Conservation (phyloP, 1,284 basidiomycete genomes). For the Hymenochaete sp. region DNA sequence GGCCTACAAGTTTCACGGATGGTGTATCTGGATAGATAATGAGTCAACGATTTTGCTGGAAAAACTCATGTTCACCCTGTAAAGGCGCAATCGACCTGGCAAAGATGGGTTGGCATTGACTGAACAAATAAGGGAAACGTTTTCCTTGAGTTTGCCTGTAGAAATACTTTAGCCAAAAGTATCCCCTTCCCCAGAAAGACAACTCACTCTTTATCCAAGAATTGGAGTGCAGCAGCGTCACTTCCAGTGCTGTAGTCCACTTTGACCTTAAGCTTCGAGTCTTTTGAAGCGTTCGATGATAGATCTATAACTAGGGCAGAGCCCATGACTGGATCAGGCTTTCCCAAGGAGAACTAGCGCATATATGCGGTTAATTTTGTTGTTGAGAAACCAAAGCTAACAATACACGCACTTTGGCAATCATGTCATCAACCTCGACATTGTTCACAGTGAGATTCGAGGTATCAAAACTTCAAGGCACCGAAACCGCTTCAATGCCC, state of each 20-base stretch:
- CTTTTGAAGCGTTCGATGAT: slow-evolving; percentile 32
- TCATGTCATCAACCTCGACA: slow-evolving; percentile 31
- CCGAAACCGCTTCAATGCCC: slow-evolving; percentile 49
- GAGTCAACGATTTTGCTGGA: not conserved
- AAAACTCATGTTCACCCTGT: slow-evolving; percentile 48
- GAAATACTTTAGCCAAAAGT: not conserved
- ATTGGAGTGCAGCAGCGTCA: slow-evolving; percentile 83
- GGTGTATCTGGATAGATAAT: slow-evolving; percentile 43
- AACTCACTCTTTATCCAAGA: slow-evolving; percentile 76
- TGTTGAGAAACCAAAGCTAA: slow-evolving; percentile 25
- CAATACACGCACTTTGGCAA: slow-evolving; percentile 11
- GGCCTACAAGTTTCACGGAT: slow-evolving; percentile 63
- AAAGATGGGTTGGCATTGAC: slow-evolving; percentile 92
- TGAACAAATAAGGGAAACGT: slow-evolving; percentile 83
- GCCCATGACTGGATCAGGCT: slow-evolving; percentile 63
- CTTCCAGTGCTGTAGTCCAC: slow-evolving; percentile 71
- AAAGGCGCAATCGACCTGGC: slow-evolving; percentile 73
- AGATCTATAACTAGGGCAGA: slow-evolving; percentile 53
- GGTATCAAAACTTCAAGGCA: slow-evolving; percentile 32
- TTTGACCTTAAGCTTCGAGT: slow-evolving; percentile 44
- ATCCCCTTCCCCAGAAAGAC: not conserved
- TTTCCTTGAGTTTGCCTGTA: slow-evolving; percentile 86
- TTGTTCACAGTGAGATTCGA: slow-evolving; percentile 18
- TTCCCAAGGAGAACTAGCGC: slow-evolving; percentile 43
- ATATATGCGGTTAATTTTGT: slow-evolving; percentile 7